Evolutionary conservation across 495 filamentous ascomycete genomes (phyloP).

Genomic region (Penicillium atrosanguineum): DNA sequence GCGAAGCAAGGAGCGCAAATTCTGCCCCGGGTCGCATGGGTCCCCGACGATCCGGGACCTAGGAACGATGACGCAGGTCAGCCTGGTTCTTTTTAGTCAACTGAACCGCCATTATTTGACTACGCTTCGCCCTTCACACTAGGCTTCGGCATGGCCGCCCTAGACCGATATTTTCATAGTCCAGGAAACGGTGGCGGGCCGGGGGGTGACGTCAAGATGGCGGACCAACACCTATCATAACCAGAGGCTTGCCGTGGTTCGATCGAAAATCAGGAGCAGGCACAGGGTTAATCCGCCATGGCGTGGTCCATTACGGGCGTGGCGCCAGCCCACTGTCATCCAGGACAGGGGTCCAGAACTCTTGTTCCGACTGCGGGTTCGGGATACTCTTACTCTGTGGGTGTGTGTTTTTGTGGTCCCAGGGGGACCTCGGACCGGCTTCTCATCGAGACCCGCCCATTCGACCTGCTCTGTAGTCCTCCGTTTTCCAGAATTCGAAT

Average conservation of each 20-base stretch:
- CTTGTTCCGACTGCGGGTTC: conserved; percentile 19
- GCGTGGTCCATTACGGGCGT: conserved; percentile 21
- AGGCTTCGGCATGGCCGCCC: not conserved
- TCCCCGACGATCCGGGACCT: conserved; percentile 5
- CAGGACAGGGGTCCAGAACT: conserved; percentile 12
- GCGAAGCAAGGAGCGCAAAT: conserved; percentile 21
- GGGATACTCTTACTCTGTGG: conserved; percentile 15
- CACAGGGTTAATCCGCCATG: conserved; percentile 9
- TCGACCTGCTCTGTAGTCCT: not conserved
- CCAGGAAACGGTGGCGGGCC: not conserved
- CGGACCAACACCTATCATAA: conserved; percentile 2
- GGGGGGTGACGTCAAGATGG: conserved; percentile 6
- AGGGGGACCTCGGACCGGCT: not conserved
- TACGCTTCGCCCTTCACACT: not conserved
- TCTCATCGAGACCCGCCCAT: conserved; percentile 1
- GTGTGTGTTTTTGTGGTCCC: not conserved
- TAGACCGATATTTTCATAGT: not conserved
- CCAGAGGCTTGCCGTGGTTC: conserved; percentile 5
- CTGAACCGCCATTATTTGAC: not conserved
- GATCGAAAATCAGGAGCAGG: conserved; percentile 7
- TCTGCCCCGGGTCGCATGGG: conserved; percentile 17
- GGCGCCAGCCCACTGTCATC: conserved; percentile 25
- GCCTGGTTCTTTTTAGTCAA: not conserved
- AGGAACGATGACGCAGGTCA: conserved; percentile 7
- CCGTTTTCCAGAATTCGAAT: conserved; percentile 11